phyloP scores from a whole-genome alignment of 2,329 filamentous ascomycete species.

The Cytospora chrysosperma region DNA sequence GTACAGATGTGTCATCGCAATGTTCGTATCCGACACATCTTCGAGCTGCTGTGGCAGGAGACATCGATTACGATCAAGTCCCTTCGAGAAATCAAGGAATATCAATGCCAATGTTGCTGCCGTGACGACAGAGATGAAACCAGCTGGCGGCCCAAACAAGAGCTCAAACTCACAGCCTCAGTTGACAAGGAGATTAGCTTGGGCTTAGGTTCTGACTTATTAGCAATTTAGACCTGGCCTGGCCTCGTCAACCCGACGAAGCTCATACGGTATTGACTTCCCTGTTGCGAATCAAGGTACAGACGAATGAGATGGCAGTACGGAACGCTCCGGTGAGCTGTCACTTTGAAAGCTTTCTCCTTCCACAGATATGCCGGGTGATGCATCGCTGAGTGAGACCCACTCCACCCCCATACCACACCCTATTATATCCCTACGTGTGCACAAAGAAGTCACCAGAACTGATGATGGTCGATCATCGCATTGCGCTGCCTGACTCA shows the following conservation, averaged over 20 bases:
- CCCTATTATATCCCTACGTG: constrained; percentile 3
- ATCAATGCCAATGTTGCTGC: neutral
- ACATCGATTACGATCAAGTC: neutral
- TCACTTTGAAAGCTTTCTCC: neutral
- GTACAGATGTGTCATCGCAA: neutral
- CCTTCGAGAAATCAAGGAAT: neutral
- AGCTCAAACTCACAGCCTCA: neutral
- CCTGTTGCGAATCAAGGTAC: neutral
- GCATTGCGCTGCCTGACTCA: neutral
- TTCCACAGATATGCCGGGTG: constrained; percentile 1
- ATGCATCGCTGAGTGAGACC: constrained; percentile 1
- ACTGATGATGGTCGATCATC: neutral
- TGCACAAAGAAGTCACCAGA: constrained; percentile 5
- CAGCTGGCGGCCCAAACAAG: neutral
- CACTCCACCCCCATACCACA: neutral
- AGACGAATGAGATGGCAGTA: neutral
- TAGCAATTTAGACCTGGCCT: neutral
- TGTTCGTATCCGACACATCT: neutral
- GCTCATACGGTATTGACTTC: neutral
- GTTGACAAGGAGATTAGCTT: constrained; percentile 1
- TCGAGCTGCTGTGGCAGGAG: neutral
- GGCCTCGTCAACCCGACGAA: neutral
- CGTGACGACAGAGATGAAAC: neutral
- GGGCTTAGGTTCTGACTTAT: constrained; percentile 4
- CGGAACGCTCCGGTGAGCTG: constrained; percentile 1